Conservation (phyloP, 2,329 filamentous ascomycete genomes). For the Chalaropsis thielavioides region DNA sequence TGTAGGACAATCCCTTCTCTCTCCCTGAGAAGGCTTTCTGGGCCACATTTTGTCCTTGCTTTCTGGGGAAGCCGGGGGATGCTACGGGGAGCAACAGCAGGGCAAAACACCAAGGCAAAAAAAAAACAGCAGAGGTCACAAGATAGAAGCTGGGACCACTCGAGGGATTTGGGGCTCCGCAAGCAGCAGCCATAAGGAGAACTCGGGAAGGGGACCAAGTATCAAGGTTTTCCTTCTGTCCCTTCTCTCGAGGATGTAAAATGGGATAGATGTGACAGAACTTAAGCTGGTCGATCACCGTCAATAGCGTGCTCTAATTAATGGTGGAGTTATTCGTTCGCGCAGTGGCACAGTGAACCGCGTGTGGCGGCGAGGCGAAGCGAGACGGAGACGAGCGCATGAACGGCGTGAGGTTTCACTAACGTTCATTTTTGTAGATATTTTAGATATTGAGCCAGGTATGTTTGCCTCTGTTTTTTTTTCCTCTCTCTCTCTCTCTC, state of each 20-base stretch:
- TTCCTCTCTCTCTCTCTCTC: background rate
- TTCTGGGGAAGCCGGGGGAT: conserved; percentile 2
- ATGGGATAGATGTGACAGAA: background rate
- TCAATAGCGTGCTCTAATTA: background rate
- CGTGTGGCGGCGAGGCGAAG: background rate
- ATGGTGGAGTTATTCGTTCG: background rate
- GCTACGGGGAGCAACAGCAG: background rate
- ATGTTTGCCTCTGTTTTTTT: background rate
- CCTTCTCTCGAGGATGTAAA: background rate
- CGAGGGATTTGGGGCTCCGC: background rate
- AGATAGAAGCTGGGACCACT: background rate
- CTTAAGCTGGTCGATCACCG: background rate
- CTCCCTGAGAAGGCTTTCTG: background rate
- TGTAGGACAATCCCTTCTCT: background rate
- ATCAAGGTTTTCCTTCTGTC: background rate
- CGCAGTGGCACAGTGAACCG: background rate
- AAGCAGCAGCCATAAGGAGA: background rate
- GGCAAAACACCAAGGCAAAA: background rate
- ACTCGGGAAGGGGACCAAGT: background rate
- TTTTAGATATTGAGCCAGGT: background rate
- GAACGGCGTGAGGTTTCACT: background rate
- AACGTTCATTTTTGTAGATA: background rate
- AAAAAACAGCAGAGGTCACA: background rate
- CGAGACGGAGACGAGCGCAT: background rate
- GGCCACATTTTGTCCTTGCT: background rate